A percentile compares a stretch with the other conserved stretches of the same genome.
phyloP scores from a whole-genome alignment of 306 rosid genomes.

The Calophaca sinica region DNA sequence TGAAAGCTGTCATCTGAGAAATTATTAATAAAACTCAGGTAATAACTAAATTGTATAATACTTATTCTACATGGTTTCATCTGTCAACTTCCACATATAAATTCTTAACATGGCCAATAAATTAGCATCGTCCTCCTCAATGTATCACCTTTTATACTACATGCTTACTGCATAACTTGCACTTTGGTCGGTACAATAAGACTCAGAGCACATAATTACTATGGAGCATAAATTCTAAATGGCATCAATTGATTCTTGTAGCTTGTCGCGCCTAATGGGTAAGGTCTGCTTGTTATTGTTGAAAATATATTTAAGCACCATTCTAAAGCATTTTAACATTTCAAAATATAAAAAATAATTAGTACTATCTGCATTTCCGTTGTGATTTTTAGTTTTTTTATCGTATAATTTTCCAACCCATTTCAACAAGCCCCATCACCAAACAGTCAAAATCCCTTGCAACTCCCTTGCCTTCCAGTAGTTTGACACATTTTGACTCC shows the following conservation, averaged over 20 bases:
- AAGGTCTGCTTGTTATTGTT: too few relatives aligned
- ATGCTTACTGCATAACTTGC: conserved; percentile 24
- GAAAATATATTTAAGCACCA: neutral
- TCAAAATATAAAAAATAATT: conserved; percentile 27
- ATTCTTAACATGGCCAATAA: conserved; percentile 7
- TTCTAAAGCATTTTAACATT: conserved; percentile 27
- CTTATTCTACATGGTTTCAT: conserved; percentile 16
- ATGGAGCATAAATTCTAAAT: conserved; percentile 9
- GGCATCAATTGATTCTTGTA: conserved; percentile 12
- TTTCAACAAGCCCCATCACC: conserved; percentile 1
- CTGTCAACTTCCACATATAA: conserved; percentile 18
- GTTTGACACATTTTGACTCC: conserved; percentile 32
- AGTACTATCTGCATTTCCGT: conserved; percentile 3
- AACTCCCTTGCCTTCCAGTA: conserved; percentile 26
- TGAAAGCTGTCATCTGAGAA: conserved; percentile 33
- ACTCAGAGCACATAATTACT: conserved; percentile 17
- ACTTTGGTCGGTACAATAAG: conserved; percentile 32
- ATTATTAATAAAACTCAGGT: conserved; percentile 8
- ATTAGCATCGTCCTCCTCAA: conserved; percentile 26
- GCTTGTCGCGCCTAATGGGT: too few relatives aligned
- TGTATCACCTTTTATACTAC: conserved; percentile 19
- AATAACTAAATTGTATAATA: neutral
- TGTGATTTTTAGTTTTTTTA: conserved; percentile 10
- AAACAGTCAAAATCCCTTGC: conserved; percentile 4
- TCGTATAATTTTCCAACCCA: conserved; percentile 29